Percentiles rank a stretch among this genome's conserved stretches.
These are phyloP conservation scores for Xanthoconium separans DNA, from an alignment of 1,284 basidiomycete species.

Conservation along the genomic window DNA sequence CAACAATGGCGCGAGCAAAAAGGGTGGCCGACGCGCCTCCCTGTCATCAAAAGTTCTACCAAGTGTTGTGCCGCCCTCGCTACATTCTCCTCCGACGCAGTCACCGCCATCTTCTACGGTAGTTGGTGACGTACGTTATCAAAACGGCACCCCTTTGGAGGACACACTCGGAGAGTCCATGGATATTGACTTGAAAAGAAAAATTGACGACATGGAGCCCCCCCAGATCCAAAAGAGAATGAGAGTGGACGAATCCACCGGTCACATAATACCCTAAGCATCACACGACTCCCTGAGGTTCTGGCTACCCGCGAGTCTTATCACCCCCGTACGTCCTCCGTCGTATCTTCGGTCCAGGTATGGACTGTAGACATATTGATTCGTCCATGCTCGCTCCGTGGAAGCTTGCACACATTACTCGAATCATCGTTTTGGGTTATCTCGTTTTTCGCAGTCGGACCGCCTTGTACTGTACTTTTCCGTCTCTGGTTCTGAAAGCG, in stretches of 20 bases:
- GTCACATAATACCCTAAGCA: slow-evolving; percentile 33
- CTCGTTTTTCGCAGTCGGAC: slow-evolving; percentile 33
- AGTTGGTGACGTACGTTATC: slow-evolving; percentile 33
- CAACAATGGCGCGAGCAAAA: slow-evolving; percentile 44
- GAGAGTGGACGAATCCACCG: slow-evolving; percentile 34
- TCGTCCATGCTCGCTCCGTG: slow-evolving; percentile 26
- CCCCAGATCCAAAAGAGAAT: slow-evolving; percentile 39
- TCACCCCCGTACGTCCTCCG: slow-evolving; percentile 18
- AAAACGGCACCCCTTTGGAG: slow-evolving; percentile 30
- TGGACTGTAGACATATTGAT: slow-evolving; percentile 32
- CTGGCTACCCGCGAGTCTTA: slow-evolving; percentile 24
- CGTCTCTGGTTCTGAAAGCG: slow-evolving; percentile 18
- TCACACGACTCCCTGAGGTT: slow-evolving; percentile 20
- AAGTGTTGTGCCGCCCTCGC: slow-evolving; percentile 39
- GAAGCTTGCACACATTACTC: slow-evolving; percentile 31
- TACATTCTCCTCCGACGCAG: slow-evolving; percentile 51
- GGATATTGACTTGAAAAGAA: slow-evolving; percentile 38
- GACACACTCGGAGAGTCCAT: slow-evolving; percentile 27
- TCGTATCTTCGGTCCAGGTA: slow-evolving; percentile 29
- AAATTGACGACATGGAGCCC: slow-evolving; percentile 35
- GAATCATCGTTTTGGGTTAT: slow-evolving; percentile 36
- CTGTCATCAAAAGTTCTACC: slow-evolving; percentile 42
- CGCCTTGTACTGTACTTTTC: slow-evolving; percentile 35
- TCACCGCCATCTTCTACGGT: slow-evolving; percentile 45
- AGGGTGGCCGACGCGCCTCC: slow-evolving; percentile 47